A percentile compares a stretch with the other conserved stretches of the same genome.
Evolutionary conservation across 2,329 filamentous ascomycete species (phyloP).

Genomic region (Penicillium aurantiogriseum): DNA sequence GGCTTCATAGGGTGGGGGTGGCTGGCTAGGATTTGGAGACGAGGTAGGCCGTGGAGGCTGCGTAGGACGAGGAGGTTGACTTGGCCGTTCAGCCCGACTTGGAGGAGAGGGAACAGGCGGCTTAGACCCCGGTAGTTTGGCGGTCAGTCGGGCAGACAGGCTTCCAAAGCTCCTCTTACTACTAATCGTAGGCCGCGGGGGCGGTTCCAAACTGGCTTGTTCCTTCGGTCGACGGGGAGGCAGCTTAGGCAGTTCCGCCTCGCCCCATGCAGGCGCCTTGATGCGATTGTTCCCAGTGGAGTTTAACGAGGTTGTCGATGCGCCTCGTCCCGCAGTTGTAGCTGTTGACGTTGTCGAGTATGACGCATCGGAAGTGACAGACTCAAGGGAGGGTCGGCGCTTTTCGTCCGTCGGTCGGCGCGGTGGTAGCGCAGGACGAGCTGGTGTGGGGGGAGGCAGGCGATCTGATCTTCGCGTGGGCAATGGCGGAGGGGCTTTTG

Average conservation of each 20-base stretch:
- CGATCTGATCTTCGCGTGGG: constrained; percentile 41
- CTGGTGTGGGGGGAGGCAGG: constrained; percentile 18
- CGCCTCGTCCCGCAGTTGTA: constrained; percentile 41
- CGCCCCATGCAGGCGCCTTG: constrained; percentile 58
- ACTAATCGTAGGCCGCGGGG: constrained; percentile 25
- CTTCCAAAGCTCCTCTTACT: constrained; percentile 17
- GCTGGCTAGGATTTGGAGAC: constrained; percentile 12
- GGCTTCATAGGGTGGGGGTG: constrained; percentile 4
- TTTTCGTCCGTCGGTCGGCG: constrained; percentile 40
- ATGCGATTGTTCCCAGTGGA: constrained; percentile 37
- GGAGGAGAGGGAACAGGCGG: constrained; percentile 1
- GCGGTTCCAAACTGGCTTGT: constrained; percentile 19
- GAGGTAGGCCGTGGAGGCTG: constrained; percentile 12
- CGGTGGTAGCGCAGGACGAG: constrained; percentile 49
- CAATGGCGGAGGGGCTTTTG: constrained; percentile 45
- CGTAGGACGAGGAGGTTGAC: constrained; percentile 5
- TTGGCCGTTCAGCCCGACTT: neutral
- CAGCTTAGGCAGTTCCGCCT: constrained; percentile 54
- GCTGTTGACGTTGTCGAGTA: constrained; percentile 47
- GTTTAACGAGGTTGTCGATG: constrained; percentile 32
- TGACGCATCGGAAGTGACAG: constrained; percentile 53
- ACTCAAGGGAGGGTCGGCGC: constrained; percentile 49
- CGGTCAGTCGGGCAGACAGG: constrained; percentile 15
- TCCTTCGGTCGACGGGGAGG: constrained; percentile 48
- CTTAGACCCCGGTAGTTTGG: constrained; percentile 7